These are phyloP conservation scores for Aurifilum marmelostoma DNA, from an alignment of 2,329 filamentous ascomycete species.

Conservation along the genomic window DNA sequence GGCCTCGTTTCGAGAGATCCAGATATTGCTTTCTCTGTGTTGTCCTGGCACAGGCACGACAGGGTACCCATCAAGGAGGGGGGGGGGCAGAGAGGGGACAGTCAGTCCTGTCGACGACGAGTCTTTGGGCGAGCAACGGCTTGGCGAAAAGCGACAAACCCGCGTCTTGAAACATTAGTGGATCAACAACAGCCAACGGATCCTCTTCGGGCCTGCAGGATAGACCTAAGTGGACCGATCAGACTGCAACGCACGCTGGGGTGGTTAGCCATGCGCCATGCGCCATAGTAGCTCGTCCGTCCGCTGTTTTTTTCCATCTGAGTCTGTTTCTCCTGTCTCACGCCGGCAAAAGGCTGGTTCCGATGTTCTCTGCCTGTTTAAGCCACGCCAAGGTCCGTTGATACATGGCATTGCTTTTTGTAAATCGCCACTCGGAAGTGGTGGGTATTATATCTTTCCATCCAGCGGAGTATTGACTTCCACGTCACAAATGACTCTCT, in stretches of 20 bases:
- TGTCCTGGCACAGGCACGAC: neutral
- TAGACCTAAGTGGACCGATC: neutral
- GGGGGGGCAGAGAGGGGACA: too few species aligned
- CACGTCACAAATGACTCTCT: neutral
- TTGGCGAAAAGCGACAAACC: conserved; percentile 1
- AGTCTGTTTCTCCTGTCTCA: neutral
- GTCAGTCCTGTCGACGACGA: too few species aligned
- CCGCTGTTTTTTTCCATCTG: neutral
- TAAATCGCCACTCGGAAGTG: neutral
- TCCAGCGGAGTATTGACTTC: neutral
- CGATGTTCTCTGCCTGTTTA: neutral
- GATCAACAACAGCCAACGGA: conserved; percentile 1
- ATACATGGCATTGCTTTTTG: too few species aligned
- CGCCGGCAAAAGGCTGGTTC: neutral
- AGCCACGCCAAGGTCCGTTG: too few species aligned
- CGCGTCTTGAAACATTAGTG: conserved; percentile 10
- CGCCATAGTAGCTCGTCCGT: neutral
- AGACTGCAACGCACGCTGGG: neutral
- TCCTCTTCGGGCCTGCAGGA: neutral
- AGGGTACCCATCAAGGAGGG: neutral
- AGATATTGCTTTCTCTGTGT: neutral
- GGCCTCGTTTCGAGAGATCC: neutral
- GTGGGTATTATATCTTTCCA: too few species aligned
- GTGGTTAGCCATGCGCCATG: neutral
- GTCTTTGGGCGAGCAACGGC: neutral